Base-by-base conservation (phyloP, 2,329 filamentous ascomycete species). In the Cadophora malorum region DNA sequence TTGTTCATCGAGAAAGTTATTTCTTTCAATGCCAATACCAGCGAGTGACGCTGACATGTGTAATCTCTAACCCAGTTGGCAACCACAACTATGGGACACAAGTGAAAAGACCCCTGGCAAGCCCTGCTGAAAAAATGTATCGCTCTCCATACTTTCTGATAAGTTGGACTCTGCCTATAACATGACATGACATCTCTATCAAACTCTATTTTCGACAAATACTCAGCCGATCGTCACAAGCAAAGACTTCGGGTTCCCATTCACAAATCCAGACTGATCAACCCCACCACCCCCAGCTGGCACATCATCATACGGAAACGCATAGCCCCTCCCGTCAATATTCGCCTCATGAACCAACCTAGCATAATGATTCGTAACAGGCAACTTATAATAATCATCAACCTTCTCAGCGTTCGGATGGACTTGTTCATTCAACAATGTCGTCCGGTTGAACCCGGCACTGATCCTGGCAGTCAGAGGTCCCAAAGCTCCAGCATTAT, bases 271-370 rank as follows among this genome's bases (percentile, higher is more conserved):
- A 25, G 86, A 87, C 79, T 90, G 87, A 76, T 91, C 88, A 4
- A 78, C 63, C 70, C 82, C 79, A 21, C 83, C 85, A 16, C 83
- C 85, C 69, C 83, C 80, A 0, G 87, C 85, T 66, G 87, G 85
- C n/a, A 91, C 88, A 75, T 91, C 89, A 73, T 91, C 89, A 71
- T 90, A 91, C 0, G 89, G 82, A 74, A 91, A 91, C 0, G 86
- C 84, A 73, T 91, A 91, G 0, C 89, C 89, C 53, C 81, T 79
- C 0, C 84, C 83, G 75, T 90, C 88, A 7, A 83, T 75, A 78
- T 90, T 86, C 63, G 86, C 82, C 52, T 82, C 78, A 77, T 91
- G 89, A 1, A 91, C 83, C 38, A 90, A 80, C 4, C 52, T 52
- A 4, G 63, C 81, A 74, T 89, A 91, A 76, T 90, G 88, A 78